These are phyloP conservation scores for Craterostigma plantagineum DNA, from an alignment of 257 asterid species.

Conservation along the genomic window DNA sequence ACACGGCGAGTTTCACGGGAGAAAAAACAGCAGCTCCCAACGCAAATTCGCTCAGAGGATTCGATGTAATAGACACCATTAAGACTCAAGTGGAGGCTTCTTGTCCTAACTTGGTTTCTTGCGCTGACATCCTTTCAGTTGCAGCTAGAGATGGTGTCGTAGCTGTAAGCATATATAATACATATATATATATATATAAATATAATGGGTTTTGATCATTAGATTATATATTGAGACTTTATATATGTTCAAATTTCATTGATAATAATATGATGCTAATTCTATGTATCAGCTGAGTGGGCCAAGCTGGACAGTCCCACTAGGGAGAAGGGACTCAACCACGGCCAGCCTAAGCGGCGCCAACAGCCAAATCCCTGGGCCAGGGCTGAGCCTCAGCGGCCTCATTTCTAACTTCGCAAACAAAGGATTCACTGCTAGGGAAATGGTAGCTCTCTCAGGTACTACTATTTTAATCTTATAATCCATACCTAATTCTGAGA, in stretches of 20 bases:
- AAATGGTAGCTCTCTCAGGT: slow-evolving; percentile 76
- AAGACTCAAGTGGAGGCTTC: slow-evolving; percentile 35
- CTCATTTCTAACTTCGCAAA: slow-evolving; percentile 43
- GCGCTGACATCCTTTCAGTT: slow-evolving; percentile 59
- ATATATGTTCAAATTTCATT: background rate
- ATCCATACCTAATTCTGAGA: no score
- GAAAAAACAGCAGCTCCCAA: slow-evolving; percentile 52
- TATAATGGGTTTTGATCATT: background rate
- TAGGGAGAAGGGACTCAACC: slow-evolving; percentile 55
- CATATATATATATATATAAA: background rate
- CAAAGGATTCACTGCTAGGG: slow-evolving; percentile 40
- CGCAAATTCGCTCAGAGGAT: slow-evolving; percentile 53
- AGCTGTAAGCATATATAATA: slow-evolving; percentile 22
- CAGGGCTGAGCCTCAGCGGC: slow-evolving; percentile 16
- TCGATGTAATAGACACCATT: slow-evolving; percentile 47
- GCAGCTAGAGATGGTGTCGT: slow-evolving; percentile 55
- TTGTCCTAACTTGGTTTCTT: slow-evolving; percentile 43
- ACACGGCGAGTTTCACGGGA: slow-evolving; percentile 47
- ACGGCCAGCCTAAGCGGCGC: slow-evolving; percentile 40
- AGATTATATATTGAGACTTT: background rate
- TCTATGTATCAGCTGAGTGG: slow-evolving; percentile 24
- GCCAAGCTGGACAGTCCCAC: slow-evolving; percentile 43
- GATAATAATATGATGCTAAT: background rate
- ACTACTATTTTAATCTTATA: background rate
- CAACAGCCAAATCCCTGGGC: slow-evolving; percentile 29